Conservation (phyloP, 2,329 filamentous ascomycete genomes). For the Calycina herbarum region DNA sequence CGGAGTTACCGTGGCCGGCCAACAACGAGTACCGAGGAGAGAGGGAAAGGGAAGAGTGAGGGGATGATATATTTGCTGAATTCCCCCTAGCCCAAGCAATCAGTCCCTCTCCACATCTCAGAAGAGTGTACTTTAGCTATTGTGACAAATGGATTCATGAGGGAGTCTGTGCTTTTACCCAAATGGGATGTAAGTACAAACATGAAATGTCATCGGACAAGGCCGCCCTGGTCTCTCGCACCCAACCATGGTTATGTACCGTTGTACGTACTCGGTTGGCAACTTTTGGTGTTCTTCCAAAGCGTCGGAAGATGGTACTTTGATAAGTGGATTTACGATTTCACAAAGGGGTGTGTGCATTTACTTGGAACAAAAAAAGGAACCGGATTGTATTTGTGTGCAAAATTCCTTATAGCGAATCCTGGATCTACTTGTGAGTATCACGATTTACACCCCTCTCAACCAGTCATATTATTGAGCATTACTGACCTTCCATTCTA, state of each 20-base stretch:
- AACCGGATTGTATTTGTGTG: background rate
- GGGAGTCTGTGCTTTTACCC: conserved; percentile 79
- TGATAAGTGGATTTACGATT: too few relatives aligned
- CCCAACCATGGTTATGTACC: conserved; percentile 63
- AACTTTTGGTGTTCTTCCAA: background rate
- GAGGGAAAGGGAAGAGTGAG: too few relatives aligned
- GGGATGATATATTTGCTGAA: too few relatives aligned
- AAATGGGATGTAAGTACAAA: conserved; percentile 85
- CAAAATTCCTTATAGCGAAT: background rate
- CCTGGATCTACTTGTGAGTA: background rate
- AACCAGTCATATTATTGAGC: background rate
- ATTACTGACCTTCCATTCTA: background rate
- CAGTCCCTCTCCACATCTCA: too few relatives aligned
- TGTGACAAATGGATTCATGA: conserved; percentile 90
- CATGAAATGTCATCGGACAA: conserved; percentile 82
- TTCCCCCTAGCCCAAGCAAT: too few relatives aligned
- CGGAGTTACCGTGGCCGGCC: too few relatives aligned
- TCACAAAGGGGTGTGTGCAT: too few relatives aligned
- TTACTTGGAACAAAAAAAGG: background rate
- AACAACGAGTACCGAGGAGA: too few relatives aligned
- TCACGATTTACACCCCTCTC: background rate
- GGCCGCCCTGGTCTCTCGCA: conserved; percentile 66
- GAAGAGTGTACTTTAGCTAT: conserved; percentile 43
- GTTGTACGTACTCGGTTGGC: conserved; percentile 20
- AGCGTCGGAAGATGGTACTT: too few relatives aligned